Percentiles rank a stretch among this genome's conserved stretches.
Conservation (phyloP, 2,329 filamentous ascomycete species). For the Celoporthe dispersa region DNA sequence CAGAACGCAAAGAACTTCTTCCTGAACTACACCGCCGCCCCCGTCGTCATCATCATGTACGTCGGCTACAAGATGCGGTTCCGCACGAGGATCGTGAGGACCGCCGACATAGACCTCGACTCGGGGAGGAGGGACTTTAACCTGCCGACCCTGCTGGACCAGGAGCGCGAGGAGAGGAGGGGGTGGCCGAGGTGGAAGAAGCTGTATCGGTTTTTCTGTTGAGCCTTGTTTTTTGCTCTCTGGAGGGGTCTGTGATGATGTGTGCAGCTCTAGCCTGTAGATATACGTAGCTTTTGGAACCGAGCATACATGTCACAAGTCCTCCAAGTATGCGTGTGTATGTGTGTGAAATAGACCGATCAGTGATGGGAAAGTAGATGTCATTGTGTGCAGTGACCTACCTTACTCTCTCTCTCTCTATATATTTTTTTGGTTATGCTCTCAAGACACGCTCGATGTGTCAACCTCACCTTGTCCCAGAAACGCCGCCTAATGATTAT, state of each 20-base stretch:
- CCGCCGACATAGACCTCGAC: slow-evolving; percentile 80
- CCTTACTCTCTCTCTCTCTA: not conserved
- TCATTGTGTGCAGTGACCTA: not conserved
- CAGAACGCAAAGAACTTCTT: slow-evolving; percentile 71
- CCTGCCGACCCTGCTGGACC: slow-evolving; percentile 74
- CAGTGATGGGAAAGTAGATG: not conserved
- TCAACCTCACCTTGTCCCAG: not conserved
- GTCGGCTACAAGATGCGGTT: slow-evolving; percentile 76
- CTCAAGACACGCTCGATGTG: not conserved
- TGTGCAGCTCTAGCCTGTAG: not conserved
- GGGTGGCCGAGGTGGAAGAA: slow-evolving; percentile 79
- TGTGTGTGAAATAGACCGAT: no score
- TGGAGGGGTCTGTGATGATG: not conserved
- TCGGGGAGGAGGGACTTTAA: slow-evolving; percentile 88
- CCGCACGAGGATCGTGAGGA: slow-evolving; percentile 68
- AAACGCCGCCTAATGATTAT: not conserved
- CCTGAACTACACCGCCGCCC: slow-evolving; percentile 70
- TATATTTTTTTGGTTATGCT: no score
- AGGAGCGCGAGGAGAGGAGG: slow-evolving; percentile 76
- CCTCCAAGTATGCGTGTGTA: not conserved
- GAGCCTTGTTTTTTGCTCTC: slow-evolving; percentile 23
- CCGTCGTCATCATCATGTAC: slow-evolving; percentile 71
- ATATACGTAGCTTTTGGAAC: not conserved
- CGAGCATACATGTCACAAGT: not conserved
- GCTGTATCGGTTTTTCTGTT: slow-evolving; percentile 75